These are phyloP conservation scores for Penicillium brevicompactum DNA, from an alignment of 2,329 filamentous ascomycete species.

Conservation along the genomic window DNA sequence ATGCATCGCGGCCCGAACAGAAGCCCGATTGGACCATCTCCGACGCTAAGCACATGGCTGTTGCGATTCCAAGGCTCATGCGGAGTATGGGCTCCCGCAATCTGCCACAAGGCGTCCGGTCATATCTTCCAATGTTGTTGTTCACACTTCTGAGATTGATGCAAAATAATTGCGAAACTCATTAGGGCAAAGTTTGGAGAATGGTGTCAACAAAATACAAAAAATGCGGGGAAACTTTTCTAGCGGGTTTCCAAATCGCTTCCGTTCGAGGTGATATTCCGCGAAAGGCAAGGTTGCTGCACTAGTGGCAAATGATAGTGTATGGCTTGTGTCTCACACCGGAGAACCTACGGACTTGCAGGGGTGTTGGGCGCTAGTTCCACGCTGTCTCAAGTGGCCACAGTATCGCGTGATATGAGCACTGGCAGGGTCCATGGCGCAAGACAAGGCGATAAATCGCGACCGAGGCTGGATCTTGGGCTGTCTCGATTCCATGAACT, in stretches of 20 bases:
- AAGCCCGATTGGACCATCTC: background rate
- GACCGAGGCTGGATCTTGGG: too few species aligned
- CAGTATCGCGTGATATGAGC: background rate
- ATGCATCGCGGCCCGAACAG: background rate
- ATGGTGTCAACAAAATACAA: background rate
- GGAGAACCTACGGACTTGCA: slow-evolving; percentile 3
- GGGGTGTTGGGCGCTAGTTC: background rate
- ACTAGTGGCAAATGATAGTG: background rate
- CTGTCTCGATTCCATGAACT: background rate
- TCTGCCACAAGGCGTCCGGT: too few species aligned
- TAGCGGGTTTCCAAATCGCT: background rate
- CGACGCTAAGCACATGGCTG: background rate
- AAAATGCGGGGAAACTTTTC: slow-evolving; percentile 1
- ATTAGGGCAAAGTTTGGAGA: too few species aligned
- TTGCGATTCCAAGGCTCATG: too few species aligned
- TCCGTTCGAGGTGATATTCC: background rate
- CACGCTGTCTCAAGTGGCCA: background rate
- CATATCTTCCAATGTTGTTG: background rate
- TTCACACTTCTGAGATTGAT: too few species aligned
- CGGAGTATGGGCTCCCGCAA: too few species aligned
- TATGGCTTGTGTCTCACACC: slow-evolving; percentile 3
- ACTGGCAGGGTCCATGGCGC: background rate
- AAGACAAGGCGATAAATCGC: too few species aligned
- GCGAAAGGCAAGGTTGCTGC: background rate
- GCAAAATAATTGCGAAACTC: too few species aligned